Base-by-base conservation (phyloP, 768 basidiomycete species). In the Lactifluus rugatus region DNA sequence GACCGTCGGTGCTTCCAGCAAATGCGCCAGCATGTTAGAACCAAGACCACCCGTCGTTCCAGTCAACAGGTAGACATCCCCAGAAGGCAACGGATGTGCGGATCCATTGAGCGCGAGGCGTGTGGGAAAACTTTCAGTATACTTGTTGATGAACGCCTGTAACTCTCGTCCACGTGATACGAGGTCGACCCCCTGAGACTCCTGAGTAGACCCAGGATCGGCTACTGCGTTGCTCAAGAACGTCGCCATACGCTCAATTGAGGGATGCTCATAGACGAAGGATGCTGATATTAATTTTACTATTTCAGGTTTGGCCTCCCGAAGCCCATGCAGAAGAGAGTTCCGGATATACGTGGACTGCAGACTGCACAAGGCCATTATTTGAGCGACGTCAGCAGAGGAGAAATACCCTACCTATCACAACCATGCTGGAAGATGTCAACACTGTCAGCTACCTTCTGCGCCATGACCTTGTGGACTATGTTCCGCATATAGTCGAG, bases 351-450 rank as follows among this genome's bases (percentile, higher is more conserved):
- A 66, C 2, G 66, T 70, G 13, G 66, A 54, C 52, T 69, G 66
- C 8, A 69, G 52, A 46, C 69, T 69, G 6, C 14, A 37, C 16
- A 7, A 13, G 9, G 8, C 16, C 10, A 8, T 51, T 52, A 25
- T 2, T 48, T 19, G 11, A 8, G 9, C 1, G 23, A 50, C 1
- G 31, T 11, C 17, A 32, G 19, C 13, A 23, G 32, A 34, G 19
- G 19, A 7, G 10, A 23, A 56, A 6, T n/a, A 28, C 11, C 42
- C 17, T 46, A 74, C 73, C 74, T 75, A 56, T 76, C 74, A 49
- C 74, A 74, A 4, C 76, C 75, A 37, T 69, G 54, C 48, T 71
- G 69, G 60, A 77, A 75, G 26, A 78, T 53, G 53, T 76, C 74
- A 19, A 70, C 72, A 1, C 62, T 57, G 56, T 76, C 75, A 4